phyloP scores from a whole-genome alignment of 257 asterid species.

The Echium plantagineum region DNA sequence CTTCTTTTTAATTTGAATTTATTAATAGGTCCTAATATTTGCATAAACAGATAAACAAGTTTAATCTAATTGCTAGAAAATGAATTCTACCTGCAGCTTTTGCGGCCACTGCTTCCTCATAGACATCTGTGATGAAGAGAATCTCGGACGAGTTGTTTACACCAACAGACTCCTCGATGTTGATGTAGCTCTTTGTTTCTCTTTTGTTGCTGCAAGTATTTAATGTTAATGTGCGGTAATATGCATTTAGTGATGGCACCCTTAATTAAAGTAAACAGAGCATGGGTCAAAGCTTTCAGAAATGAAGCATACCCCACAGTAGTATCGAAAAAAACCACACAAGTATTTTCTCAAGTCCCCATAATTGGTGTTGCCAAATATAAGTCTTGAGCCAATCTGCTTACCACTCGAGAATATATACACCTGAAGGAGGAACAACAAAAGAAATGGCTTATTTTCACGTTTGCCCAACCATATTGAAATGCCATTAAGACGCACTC shows the following conservation, averaged over 20 bases:
- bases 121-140: constrained; percentile 69
- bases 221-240: constrained; percentile 6
- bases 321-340: constrained; percentile 78
- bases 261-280: background rate
- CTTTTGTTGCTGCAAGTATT: constrained; percentile 57
- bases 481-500: too few relatives aligned
- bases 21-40: too few relatives aligned
- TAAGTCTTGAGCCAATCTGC: constrained; percentile 95
- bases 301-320: constrained; percentile 59
- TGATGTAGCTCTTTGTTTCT: constrained; percentile 68
- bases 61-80: background rate
- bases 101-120: constrained; percentile 95
- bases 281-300: background rate
- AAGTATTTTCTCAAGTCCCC: constrained; percentile 82
- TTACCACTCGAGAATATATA: constrained; percentile 96
- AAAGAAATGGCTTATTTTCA: too few relatives aligned
- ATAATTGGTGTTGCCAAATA: constrained; percentile 65
- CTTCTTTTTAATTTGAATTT: too few relatives aligned
- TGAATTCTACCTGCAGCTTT: constrained; percentile 63
- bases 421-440: constrained; percentile 34
- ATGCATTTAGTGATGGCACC: background rate
- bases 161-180: constrained; percentile 64
- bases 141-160: constrained; percentile 78
- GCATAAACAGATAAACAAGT: too few relatives aligned
- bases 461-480: too few relatives aligned